A percentile compares a stretch with the other conserved stretches of the same genome.
Conservation (phyloP, 768 basidiomycete species). For the Suillus subalutaceus region DNA sequence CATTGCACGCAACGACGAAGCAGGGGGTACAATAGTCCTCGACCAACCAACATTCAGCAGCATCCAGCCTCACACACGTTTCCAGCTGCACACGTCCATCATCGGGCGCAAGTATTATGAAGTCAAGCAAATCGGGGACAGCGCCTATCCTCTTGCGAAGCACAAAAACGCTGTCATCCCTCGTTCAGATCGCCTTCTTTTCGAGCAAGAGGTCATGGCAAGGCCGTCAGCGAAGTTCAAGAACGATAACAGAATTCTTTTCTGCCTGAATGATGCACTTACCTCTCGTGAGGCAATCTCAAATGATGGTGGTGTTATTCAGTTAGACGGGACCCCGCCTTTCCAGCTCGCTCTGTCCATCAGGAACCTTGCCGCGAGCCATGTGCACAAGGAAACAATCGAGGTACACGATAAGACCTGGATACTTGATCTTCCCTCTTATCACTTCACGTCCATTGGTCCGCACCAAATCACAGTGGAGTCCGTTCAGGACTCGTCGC, state of each 20-base stretch:
- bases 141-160: constrained; percentile 77
- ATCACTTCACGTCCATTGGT: constrained; percentile 78
- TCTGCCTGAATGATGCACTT: constrained; percentile 76
- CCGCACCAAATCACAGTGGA: constrained; percentile 81
- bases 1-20: constrained; percentile 68
- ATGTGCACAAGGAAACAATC: constrained; percentile 60
- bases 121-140: constrained; percentile 86
- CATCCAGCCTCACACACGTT: constrained; percentile 76
- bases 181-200: constrained; percentile 66
- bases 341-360: constrained; percentile 78
- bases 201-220: constrained; percentile 84
- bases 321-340: constrained; percentile 83
- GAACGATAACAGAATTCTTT: constrained; percentile 63
- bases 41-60: constrained; percentile 85
- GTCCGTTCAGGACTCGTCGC: constrained; percentile 76
- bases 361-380: constrained; percentile 74
- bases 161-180: constrained; percentile 66
- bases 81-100: constrained; percentile 78
- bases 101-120: constrained; percentile 88
- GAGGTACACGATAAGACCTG: constrained; percentile 56
- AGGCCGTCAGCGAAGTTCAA: constrained; percentile 84
- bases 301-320: constrained; percentile 58
- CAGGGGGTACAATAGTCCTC: constrained; percentile 68
- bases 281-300: constrained; percentile 52
- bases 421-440: constrained; percentile 71